A percentile compares a stretch with the other conserved stretches of the same genome.
phyloP scores from a whole-genome alignment of 495 filamentous ascomycete species.

The Aspergillus campestris region DNA sequence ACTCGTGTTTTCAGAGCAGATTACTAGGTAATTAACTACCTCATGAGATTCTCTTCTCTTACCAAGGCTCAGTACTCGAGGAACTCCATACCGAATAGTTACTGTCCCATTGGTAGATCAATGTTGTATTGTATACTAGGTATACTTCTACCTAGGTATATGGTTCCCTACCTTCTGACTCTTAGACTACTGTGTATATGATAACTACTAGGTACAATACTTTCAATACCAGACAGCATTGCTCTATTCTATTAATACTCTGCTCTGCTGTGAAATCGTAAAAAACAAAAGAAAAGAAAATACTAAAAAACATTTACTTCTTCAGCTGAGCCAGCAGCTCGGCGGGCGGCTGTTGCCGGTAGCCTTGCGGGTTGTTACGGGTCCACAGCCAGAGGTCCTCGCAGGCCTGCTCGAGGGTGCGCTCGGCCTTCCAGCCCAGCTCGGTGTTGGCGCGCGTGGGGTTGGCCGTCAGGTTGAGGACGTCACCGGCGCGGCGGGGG shows the following conservation, averaged over 20 bases:
- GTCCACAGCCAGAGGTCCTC: constrained; percentile 93
- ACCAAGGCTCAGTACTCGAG: no score
- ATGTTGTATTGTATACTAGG: no score
- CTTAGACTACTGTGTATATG: neutral
- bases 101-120: no score
- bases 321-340: constrained; percentile 69
- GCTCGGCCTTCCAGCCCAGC: constrained; percentile 85
- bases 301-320: constrained; percentile 27
- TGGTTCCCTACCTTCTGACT: neutral
- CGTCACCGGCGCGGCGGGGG: constrained; percentile 75
- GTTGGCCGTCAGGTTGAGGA: constrained; percentile 90
- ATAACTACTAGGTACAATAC: neutral
- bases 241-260: neutral
- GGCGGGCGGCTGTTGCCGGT: constrained; percentile 80
- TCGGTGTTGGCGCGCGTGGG: constrained; percentile 78
- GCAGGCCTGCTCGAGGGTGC: constrained; percentile 86
- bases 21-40: no score
- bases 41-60: no score
- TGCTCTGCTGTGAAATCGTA: no score
- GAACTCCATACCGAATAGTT: no score
- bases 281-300: no score
- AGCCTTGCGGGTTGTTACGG: constrained; percentile 91
- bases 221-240: neutral
- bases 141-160: neutral
- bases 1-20: no score